Conservation (phyloP, 73 alveolate species). For the Tetrahymena elliotti region DNA sequence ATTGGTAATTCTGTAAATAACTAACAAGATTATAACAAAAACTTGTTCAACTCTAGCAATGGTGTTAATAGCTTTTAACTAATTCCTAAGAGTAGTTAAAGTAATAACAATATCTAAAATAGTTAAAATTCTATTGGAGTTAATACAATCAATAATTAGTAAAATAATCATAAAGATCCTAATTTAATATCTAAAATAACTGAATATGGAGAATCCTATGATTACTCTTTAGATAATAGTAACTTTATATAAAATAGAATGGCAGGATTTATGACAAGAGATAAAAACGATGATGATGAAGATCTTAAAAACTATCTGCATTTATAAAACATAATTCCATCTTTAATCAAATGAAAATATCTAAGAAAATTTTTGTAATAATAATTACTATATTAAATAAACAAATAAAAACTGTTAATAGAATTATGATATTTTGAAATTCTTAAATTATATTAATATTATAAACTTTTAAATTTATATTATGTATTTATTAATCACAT, state of each 20-base stretch:
- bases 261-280: not conserved
- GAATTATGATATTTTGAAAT: too few species aligned
- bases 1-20: not conserved
- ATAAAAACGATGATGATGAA: not conserved
- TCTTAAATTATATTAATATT: too few species aligned
- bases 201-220: not conserved
- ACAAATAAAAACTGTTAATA: not conserved
- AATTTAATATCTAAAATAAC: not conserved
- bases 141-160: not conserved
- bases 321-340: not conserved
- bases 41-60: not conserved
- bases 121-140: not conserved
- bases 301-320: not conserved
- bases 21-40: not conserved
- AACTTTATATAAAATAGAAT: not conserved
- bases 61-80: not conserved
- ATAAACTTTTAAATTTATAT: too few species aligned
- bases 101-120: not conserved
- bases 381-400: too few species aligned
- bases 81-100: not conserved
- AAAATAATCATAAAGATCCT: not conserved
- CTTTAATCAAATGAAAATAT: not conserved
- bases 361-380: not conserved
- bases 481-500: too few species aligned
- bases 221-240: not conserved